Evolutionary conservation across 1,284 basidiomycete species (phyloP), one percentile per base, ranked within the genome.

Genomic region (Ceratobasidium sp.): DNA sequence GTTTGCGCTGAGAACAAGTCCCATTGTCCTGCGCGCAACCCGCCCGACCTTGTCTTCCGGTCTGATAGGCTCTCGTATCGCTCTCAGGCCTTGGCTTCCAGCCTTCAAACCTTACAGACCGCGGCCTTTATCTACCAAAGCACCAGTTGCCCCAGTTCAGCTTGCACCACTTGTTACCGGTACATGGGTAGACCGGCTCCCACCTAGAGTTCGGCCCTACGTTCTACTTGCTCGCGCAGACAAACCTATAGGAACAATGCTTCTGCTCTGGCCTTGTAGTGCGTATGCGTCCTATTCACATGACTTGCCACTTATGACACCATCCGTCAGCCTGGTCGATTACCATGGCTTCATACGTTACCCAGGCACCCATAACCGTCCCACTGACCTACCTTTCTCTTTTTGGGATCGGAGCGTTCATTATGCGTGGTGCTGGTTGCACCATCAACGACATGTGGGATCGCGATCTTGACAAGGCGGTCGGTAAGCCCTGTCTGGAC

Each of bases 401-500:
- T 0, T 99, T 99, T 76, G 96, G 92, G 0, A 79, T 91, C 2
- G 97, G 97, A 0, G 94, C 97, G 0, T 76, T 98, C 49, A 85
- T 99, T 68, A 99, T 99, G 97, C 89, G 97, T 20, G 95, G 97
- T 6, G 97, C 97, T 5, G 97, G 97, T 4, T 99, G 97, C 78
- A 98, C 94, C 0, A 97, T 99, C 76, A 99, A 99, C 77, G 97
- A 99, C 77, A 91, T 99, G 88, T 99, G 97, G 96, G 97, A 99
- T 78, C 84, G 85, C 72, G 87, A 93, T 74, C 85, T 98, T 69
- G 97, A 99, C 81, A 89, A 87, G 75, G 87, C 90, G 68, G 97
- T 99, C 57, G 93, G 94, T 95, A 76, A 76, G 93, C 25, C 80
- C 80, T 68, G 77, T 80, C 52, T 34, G 27, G 15, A 25, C 4